These are phyloP conservation scores for Aureobasidium zeae DNA, from an alignment of 2,329 filamentous ascomycete genomes.

Conservation along the genomic window DNA sequence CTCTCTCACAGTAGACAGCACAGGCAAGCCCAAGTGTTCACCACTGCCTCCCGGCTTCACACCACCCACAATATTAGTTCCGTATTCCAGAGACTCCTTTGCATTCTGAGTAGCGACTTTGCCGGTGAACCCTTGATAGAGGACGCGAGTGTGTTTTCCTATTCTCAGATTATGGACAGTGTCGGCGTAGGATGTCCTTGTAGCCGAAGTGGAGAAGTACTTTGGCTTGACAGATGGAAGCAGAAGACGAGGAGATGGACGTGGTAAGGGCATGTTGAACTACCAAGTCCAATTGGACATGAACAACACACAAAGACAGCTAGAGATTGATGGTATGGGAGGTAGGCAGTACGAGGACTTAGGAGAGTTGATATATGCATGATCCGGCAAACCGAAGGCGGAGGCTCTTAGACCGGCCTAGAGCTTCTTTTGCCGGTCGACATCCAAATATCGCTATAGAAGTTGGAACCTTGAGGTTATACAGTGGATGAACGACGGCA, in stretches of 20 bases:
- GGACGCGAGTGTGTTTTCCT: constrained; percentile 54
- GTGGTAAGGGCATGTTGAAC: neutral
- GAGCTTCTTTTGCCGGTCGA: too few species aligned
- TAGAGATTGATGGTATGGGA: too few species aligned
- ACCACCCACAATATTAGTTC: constrained; percentile 70
- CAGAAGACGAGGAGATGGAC: neutral
- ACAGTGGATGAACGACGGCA: too few species aligned
- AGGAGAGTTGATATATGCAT: too few species aligned
- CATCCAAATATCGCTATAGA: too few species aligned
- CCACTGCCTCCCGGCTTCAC: constrained; percentile 62
- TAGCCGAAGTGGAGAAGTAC: constrained; percentile 24
- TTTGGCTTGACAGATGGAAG: neutral
- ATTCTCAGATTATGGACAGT: constrained; percentile 60
- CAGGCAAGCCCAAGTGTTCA: constrained; percentile 63
- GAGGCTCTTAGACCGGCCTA: too few species aligned
- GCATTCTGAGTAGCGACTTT: constrained; percentile 64
- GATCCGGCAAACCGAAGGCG: neutral
- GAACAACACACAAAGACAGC: too few species aligned
- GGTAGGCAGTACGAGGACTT: too few species aligned
- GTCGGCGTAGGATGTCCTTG: constrained; percentile 44
- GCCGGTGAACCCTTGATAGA: constrained; percentile 65
- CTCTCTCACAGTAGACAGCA: constrained; percentile 58
- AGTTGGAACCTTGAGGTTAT: too few species aligned
- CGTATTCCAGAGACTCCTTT: constrained; percentile 65
- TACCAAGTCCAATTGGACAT: too few species aligned